Evolutionary conservation across 2,329 filamentous ascomycete species (phyloP).

Genomic region (Ophiostoma sp.): DNA sequence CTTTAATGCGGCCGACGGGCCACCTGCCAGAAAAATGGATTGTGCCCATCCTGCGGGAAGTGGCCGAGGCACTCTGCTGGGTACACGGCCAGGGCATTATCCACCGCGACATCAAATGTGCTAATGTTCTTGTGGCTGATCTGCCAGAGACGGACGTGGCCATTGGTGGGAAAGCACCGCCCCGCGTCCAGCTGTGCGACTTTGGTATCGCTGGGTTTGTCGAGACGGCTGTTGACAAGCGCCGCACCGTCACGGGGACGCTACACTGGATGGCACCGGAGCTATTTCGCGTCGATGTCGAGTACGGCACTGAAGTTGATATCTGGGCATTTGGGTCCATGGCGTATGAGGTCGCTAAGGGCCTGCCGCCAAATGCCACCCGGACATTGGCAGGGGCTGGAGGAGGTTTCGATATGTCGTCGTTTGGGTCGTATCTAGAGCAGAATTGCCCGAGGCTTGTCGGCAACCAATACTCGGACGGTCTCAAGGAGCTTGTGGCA

Average conservation of each 20-base stretch:
- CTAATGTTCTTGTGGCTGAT: conserved; percentile 58
- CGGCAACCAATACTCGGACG: conserved; percentile 68
- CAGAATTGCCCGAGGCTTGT: conserved; percentile 67
- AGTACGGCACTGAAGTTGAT: conserved; percentile 51
- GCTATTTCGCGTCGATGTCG: conserved; percentile 29
- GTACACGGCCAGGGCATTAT: conserved; percentile 69
- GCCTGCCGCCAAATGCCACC: conserved; percentile 68
- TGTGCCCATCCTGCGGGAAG: conserved; percentile 45
- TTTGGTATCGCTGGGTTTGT: conserved; percentile 80
- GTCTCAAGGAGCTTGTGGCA: conserved; percentile 67
- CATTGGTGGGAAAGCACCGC: conserved; percentile 44
- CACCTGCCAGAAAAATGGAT: conserved; percentile 58
- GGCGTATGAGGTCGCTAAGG: conserved; percentile 77
- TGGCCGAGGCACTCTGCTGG: conserved; percentile 65
- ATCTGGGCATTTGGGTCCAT: conserved; percentile 86
- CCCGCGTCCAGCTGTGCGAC: conserved; percentile 79
- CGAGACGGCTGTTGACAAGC: conserved; percentile 72
- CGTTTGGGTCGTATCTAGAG: conserved; percentile 53
- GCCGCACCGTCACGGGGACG: conserved; percentile 75
- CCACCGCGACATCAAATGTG: conserved; percentile 71
- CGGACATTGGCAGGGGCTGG: conserved; percentile 40
- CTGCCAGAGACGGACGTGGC: conserved; percentile 57
- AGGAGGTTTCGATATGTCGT: neutral
- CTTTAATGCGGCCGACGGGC: conserved; percentile 62
- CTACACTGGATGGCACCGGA: conserved; percentile 86